Percentiles rank a stretch among this genome's conserved stretches.
These are phyloP conservation scores for Colletotrichum scovillei DNA, from an alignment of 2,329 filamentous ascomycete genomes.

Conservation along the genomic window DNA sequence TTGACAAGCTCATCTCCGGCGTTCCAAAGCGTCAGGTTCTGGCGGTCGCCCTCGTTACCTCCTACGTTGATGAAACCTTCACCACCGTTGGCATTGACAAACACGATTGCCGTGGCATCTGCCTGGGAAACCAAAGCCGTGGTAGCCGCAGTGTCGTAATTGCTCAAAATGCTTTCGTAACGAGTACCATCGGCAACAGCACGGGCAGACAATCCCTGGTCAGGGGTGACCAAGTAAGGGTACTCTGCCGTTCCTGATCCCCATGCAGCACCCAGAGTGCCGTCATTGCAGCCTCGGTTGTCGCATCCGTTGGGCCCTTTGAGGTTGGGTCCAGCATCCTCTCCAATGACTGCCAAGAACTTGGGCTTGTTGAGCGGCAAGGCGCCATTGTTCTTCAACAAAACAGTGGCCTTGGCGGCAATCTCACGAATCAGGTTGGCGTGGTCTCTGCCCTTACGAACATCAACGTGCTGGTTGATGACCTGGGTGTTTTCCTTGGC, in stretches of 20 bases:
- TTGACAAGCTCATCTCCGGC: constrained; percentile 84
- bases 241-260: constrained; percentile 80
- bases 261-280: constrained; percentile 81
- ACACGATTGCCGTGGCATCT: constrained; percentile 82
- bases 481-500: constrained; percentile 71
- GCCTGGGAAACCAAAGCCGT: constrained; percentile 69
- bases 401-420: constrained; percentile 83
- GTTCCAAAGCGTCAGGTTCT: constrained; percentile 92
- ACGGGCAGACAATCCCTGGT: constrained; percentile 74
- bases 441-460: constrained; percentile 75
- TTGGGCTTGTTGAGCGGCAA: constrained; percentile 84
- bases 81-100: constrained; percentile 87
- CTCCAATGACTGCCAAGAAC: constrained; percentile 81
- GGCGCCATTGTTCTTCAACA: constrained; percentile 85
- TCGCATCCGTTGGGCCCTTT: constrained; percentile 82
- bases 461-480: constrained; percentile 86
- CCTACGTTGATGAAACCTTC: constrained; percentile 89
- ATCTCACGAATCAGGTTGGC: constrained; percentile 78
- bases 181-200: constrained; percentile 68
- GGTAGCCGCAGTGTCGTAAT: constrained; percentile 71
- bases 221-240: constrained; percentile 81
- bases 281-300: constrained; percentile 71
- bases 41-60: constrained; percentile 87
- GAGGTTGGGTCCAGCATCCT: constrained; percentile 82
- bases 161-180: constrained; percentile 76